phyloP scores from a whole-genome alignment of 345 rosid species.

The Eucalyptus sp. region DNA sequence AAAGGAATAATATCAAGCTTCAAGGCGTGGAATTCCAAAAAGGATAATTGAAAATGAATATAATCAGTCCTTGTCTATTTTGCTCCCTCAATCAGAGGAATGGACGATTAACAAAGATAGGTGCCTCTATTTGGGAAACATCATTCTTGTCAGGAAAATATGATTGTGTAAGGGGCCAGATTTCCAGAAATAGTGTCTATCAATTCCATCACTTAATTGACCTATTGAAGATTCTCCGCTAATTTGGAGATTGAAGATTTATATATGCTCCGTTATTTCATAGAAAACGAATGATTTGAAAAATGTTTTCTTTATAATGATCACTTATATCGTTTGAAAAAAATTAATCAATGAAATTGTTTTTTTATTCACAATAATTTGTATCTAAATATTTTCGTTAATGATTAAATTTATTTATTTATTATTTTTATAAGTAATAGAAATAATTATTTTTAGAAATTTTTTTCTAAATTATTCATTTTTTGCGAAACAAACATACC shows the following conservation, averaged over 20 bases:
- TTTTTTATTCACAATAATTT: too few relatives aligned
- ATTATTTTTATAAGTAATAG: neutral
- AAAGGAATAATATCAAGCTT: neutral
- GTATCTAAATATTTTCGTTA: neutral
- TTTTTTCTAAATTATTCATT: too few relatives aligned
- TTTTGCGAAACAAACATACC: accelerated
- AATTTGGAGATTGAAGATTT: neutral
- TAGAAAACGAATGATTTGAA: too few relatives aligned
- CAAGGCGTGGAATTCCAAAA: neutral
- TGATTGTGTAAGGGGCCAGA: neutral
- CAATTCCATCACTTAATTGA: neutral
- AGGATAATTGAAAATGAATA: neutral
- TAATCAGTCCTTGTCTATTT: neutral
- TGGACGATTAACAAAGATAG: neutral
- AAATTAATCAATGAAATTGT: too few relatives aligned
- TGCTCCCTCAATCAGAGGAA: neutral
- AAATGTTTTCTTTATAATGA: too few relatives aligned
- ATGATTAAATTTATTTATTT: too few relatives aligned
- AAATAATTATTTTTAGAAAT: accelerated
- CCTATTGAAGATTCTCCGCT: neutral
- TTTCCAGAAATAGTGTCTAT: too few relatives aligned
- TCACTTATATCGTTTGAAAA: accelerated
- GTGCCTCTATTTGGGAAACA: neutral
- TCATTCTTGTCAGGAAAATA: neutral
- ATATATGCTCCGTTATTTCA: accelerated